Percentiles rank a stretch among this genome's conserved stretches.
Evolutionary conservation across 495 filamentous ascomycete species (phyloP).

Genomic region (Cairneyella variabilis): DNA sequence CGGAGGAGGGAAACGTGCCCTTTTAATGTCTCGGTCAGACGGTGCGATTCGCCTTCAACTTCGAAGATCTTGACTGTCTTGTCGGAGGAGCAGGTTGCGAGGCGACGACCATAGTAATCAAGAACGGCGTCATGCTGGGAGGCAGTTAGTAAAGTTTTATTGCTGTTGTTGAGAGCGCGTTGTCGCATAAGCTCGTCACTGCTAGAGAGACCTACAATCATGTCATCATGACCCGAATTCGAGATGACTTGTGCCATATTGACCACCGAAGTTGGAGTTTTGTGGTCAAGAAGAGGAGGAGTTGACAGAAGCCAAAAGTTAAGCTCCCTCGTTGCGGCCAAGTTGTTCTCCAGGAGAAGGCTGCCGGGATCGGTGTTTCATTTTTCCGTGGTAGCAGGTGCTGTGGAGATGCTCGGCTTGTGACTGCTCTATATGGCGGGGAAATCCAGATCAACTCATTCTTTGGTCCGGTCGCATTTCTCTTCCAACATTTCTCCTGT

Average conservation of each 20-base stretch:
- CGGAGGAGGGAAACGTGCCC: constrained; percentile 55
- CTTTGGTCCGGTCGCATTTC: too few relatives aligned
- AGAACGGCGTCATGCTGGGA: constrained; percentile 91
- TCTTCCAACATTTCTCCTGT: too few relatives aligned
- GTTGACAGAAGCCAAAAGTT: not conserved
- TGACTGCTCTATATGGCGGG: not conserved
- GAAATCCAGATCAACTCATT: too few relatives aligned
- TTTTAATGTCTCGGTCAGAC: constrained; percentile 87
- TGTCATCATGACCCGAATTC: constrained; percentile 95
- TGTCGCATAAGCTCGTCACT: not conserved
- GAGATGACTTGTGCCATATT: constrained; percentile 78
- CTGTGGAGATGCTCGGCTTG: not conserved
- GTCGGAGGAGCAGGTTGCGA: constrained; percentile 97
- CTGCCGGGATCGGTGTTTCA: not conserved
- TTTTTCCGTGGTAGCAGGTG: not conserved
- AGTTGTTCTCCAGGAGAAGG: constrained; percentile 12
- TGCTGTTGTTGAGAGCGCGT: not conserved
- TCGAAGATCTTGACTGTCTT: constrained; percentile 99
- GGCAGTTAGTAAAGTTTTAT: not conserved
- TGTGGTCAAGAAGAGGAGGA: constrained; percentile 12
- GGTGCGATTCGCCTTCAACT: constrained; percentile 89
- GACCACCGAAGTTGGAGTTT: constrained; percentile 12
- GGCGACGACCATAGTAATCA: constrained; percentile 94
- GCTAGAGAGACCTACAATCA: constrained; percentile 76
- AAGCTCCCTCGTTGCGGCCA: constrained; percentile 16